Base-by-base conservation (phyloP, 257 asterid genomes). In the Phtheirospermum japonicum region DNA sequence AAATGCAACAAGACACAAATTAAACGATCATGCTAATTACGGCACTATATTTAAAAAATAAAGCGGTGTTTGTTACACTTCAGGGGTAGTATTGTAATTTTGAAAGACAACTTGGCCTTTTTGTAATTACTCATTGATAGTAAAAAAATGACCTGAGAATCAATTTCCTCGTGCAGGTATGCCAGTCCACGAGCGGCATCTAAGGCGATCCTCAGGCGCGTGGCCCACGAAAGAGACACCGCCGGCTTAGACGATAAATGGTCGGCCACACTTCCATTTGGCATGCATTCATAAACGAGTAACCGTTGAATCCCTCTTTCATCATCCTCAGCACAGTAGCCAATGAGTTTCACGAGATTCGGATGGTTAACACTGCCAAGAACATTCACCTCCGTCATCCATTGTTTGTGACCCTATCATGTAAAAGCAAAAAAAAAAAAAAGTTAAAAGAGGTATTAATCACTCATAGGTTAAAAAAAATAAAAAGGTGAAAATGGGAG, bases 361-460 rank as follows among this genome's bases (percentile, higher is more conserved):
- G 83, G 80, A 73, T 89, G 97, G 40, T 89, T 87, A 43, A 80
- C 95, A 48, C 86, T 79, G 26, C 97, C 95, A 31, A 89, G 88
- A 43, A 89, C 78, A 50, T 86, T 82, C n/a, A 89, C 97, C 75
- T 89, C 97, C 1, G 94, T 89, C 73, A 89, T 84, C 97, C 97
- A 89, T 58, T 89, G 92, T 77, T 89, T 89, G 69, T 89, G 94
- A 17, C 97, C 97, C 97, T 89, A 64, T 60, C 36, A 19, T 11
- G 55, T 57, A 30, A 23, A 23, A 23, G n/a, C n/a, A n/a, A n/a
- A n/a, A n/a, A n/a, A n/a, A n/a, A n/a, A n/a, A n/a, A n/a, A n/a
- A n/a, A n/a, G n/a, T n/a, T n/a, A n/a, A n/a, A n/a, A n/a, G n/a
- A n/a, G 1, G 28, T 23, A 23, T 23, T 3, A 23, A 23, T 23